Conservation (phyloP, 805 yeast species). For the Spencermartinsiella europaea region DNA sequence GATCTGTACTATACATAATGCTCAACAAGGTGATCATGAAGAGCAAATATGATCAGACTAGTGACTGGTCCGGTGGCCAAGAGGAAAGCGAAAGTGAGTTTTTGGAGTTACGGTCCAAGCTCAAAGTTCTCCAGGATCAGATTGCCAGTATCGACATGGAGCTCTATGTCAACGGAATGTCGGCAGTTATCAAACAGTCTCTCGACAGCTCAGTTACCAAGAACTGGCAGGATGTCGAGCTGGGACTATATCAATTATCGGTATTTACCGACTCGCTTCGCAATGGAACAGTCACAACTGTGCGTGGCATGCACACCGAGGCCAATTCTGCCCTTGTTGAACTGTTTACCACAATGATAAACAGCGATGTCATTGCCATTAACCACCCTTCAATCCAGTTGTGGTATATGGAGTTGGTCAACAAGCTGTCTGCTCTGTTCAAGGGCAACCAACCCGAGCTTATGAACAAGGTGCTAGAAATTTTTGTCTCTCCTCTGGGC, state of each 20-base stretch:
- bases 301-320: conserved; percentile 54
- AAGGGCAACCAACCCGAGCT: conserved; percentile 38
- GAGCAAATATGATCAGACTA: conserved; percentile 74
- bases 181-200: conserved; percentile 53
- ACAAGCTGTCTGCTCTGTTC: conserved; percentile 68
- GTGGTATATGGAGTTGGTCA: conserved; percentile 76
- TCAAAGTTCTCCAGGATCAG: conserved; percentile 80
- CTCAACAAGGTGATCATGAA: conserved; percentile 68
- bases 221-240: conserved; percentile 78
- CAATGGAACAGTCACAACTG: conserved; percentile 67
- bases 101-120: conserved; percentile 65
- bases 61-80: conserved; percentile 54
- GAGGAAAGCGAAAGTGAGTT: conserved; percentile 76
- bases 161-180: conserved; percentile 54
- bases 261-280: conserved; percentile 75
- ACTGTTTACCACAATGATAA: conserved; percentile 49
- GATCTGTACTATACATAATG: conserved; percentile 55
- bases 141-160: conserved; percentile 58
- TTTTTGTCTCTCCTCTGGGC: conserved; percentile 77
- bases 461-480: conserved; percentile 54
- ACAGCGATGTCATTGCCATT: conserved; percentile 41
- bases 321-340: conserved; percentile 61
- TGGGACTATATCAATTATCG: conserved; percentile 78
- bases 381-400: conserved; percentile 80
- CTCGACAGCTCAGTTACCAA: conserved; percentile 32